These are phyloP conservation scores for Mycena filopes DNA, from an alignment of 768 basidiomycete species.

Conservation along the genomic window DNA sequence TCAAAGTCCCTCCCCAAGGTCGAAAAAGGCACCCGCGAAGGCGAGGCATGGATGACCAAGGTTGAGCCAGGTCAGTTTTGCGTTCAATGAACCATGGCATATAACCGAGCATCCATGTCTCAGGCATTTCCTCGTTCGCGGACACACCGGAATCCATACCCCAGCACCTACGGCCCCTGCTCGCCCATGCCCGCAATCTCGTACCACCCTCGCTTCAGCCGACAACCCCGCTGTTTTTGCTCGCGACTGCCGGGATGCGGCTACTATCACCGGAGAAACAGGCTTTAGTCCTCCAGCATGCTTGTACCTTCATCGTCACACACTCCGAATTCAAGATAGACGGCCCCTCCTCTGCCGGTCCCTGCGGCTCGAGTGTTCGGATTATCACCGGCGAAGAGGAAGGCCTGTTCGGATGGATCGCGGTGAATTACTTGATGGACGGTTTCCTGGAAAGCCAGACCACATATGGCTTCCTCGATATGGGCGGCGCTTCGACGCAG, in stretches of 20 bases:
- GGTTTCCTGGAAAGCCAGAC: conserved; percentile 84
- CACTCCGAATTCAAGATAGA: conserved; percentile 87
- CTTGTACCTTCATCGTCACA: conserved; percentile 79
- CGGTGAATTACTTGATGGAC: conserved; percentile 99
- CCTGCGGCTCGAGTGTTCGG: conserved; percentile 91
- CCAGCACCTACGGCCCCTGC: conserved; percentile 81
- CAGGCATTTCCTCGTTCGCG: conserved; percentile 86
- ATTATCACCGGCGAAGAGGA: conserved; percentile 99
- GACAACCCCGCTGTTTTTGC: conserved; percentile 90
- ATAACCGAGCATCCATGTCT: too few species aligned
- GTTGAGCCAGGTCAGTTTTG: conserved; percentile 87
- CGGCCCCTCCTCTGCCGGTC: conserved; percentile 69
- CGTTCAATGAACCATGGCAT: background rate
- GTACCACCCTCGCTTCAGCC: conserved; percentile 89
- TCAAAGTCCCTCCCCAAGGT: conserved; percentile 79
- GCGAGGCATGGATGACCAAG: conserved; percentile 90
- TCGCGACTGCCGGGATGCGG: conserved; percentile 98
- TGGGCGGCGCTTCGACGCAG: conserved; percentile 99
- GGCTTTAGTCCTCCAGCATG: conserved; percentile 73
- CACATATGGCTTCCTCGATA: conserved; percentile 98
- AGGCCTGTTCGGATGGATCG: conserved; percentile 98
- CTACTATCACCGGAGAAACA: conserved; percentile 78
- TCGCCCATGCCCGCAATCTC: conserved; percentile 82
- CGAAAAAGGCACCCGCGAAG: conserved; percentile 87
- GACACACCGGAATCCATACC: conserved; percentile 76